phyloP scores from a whole-genome alignment of 1,284 basidiomycete species.

The Cutaneotrichosporon dermatis region DNA sequence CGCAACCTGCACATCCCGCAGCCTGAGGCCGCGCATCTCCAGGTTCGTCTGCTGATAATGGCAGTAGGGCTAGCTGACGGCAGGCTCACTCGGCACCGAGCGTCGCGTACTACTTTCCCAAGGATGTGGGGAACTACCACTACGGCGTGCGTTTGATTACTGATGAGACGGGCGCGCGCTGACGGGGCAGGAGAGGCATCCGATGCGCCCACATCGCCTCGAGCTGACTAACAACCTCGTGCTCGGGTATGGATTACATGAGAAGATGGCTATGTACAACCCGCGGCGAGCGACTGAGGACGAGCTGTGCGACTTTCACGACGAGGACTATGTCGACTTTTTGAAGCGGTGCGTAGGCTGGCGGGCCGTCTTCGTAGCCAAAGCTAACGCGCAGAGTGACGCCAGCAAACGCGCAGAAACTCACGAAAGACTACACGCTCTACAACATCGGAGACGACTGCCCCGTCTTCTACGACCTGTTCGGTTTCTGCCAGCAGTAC shows the following conservation, averaged over 20 bases:
- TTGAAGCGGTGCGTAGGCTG: constrained; percentile 65
- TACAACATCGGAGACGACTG: constrained; percentile 93
- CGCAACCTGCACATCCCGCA: constrained; percentile 39
- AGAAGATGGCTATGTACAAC: constrained; percentile 90
- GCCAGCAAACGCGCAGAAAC: constrained; percentile 43
- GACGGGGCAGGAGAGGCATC: constrained; percentile 75
- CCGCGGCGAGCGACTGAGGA: constrained; percentile 82
- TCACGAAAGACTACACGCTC: constrained; percentile 68
- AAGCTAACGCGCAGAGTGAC: constrained; percentile 35
- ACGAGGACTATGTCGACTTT: constrained; percentile 90
- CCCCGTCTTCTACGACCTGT: constrained; percentile 88
- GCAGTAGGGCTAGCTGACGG: not conserved
- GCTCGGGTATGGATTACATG: constrained; percentile 91
- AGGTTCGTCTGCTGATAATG: constrained; percentile 26
- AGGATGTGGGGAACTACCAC: constrained; percentile 90
- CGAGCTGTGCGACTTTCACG: constrained; percentile 88
- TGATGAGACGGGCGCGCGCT: not conserved
- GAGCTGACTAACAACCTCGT: constrained; percentile 94
- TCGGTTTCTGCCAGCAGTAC: constrained; percentile 87
- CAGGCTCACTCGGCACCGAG: constrained; percentile 79
- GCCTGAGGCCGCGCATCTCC: constrained; percentile 35
- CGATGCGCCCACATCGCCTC: constrained; percentile 95
- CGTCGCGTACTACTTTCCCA: constrained; percentile 94
- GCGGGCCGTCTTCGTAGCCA: constrained; percentile 11
- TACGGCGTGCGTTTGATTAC: constrained; percentile 66